Percentiles rank a stretch among this genome's conserved stretches.
Evolutionary conservation across 2,329 filamentous ascomycete species (phyloP).

Genomic region (Pseudogymnoascus sp.): DNA sequence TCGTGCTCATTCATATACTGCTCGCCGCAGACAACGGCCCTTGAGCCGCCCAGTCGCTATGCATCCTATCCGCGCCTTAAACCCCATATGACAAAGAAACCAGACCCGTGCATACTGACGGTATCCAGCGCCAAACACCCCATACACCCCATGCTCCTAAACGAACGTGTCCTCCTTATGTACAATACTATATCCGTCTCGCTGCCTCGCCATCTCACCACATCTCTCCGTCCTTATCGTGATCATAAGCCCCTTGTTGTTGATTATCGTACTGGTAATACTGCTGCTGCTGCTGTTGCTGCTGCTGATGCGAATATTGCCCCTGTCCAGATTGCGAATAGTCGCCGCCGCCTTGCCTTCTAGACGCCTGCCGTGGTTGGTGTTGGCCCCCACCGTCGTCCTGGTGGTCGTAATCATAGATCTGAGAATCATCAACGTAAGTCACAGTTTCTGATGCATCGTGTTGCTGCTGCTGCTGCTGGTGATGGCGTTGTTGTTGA

Average conservation of each 20-base stretch:
- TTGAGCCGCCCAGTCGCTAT: constrained; percentile 6
- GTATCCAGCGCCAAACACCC: constrained; percentile 6
- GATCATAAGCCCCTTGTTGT: background rate
- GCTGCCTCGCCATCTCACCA: background rate
- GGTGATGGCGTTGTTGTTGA: background rate
- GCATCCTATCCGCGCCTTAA: constrained; percentile 3
- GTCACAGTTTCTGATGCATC: constrained; percentile 33
- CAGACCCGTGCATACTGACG: background rate
- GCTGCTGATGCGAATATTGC: constrained; percentile 20
- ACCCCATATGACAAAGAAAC: constrained; percentile 1
- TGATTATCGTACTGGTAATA: constrained; percentile 11
- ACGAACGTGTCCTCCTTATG: constrained; percentile 6
- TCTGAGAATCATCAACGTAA: constrained; percentile 43
- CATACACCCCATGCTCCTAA: constrained; percentile 5
- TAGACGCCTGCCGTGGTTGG: constrained; percentile 8
- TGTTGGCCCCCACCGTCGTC: constrained; percentile 26
- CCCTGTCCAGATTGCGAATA: constrained; percentile 12
- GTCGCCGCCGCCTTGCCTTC: constrained; percentile 16
- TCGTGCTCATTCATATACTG: constrained; percentile 5
- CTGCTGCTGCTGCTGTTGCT: constrained; percentile 12
- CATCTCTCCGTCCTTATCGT: constrained; percentile 2
- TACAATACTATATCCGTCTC: constrained; percentile 1
- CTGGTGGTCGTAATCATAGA: constrained; percentile 42
- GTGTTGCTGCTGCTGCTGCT: constrained; percentile 25
- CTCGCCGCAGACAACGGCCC: background rate